phyloP scores from a whole-genome alignment of 768 basidiomycete genomes.

The Suillus occidentalis region DNA sequence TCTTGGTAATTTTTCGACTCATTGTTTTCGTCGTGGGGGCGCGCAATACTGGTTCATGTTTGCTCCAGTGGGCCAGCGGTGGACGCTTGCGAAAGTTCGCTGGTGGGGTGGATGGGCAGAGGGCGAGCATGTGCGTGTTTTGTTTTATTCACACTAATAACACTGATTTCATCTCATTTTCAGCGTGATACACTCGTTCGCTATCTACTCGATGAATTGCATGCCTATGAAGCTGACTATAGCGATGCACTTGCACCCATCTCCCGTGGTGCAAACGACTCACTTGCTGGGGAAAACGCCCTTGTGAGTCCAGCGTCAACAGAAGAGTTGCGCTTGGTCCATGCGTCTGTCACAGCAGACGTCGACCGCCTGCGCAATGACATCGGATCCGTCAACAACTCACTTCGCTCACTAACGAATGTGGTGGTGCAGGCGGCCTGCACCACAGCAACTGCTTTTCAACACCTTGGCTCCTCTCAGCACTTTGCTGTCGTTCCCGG shows the following conservation, averaged over 20 bases:
- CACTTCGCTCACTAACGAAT: background rate
- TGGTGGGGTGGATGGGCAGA: slow-evolving; percentile 46
- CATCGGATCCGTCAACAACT: background rate
- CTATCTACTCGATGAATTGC: slow-evolving; percentile 29
- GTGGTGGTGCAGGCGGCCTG: background rate
- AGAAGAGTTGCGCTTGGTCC: background rate
- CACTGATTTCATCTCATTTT: background rate
- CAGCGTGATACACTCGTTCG: slow-evolving; percentile 10
- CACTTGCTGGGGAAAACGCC: background rate
- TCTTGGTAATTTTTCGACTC: slow-evolving; percentile 23
- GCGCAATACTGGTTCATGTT: no score
- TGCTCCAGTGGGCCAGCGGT: no score
- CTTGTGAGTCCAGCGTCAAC: background rate
- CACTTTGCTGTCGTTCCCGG: background rate
- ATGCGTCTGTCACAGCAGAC: background rate
- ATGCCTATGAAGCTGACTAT: slow-evolving; percentile 24
- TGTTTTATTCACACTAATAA: background rate
- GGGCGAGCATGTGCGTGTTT: slow-evolving; percentile 32
- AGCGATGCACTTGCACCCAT: slow-evolving; percentile 10
- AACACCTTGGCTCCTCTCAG: background rate
- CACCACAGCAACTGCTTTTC: background rate
- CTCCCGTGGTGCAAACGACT: background rate
- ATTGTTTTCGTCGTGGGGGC: slow-evolving; percentile 29
- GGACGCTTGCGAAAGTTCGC: slow-evolving; percentile 33
- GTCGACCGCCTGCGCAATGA: background rate